phyloP scores from a whole-genome alignment of 176 grass and related monocot species.

The Triticum urartu region DNA sequence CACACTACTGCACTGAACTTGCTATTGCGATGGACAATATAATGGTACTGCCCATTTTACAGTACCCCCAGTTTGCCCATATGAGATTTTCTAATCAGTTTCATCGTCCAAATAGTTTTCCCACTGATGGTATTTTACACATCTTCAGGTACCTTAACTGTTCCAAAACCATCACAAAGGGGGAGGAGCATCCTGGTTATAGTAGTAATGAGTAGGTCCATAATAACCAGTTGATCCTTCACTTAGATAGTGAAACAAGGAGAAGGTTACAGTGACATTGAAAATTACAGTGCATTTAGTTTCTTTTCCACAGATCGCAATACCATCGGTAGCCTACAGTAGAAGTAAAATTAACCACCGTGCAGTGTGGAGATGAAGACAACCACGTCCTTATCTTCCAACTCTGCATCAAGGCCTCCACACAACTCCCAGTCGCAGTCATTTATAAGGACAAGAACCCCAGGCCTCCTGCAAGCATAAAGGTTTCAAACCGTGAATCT shows the following conservation, averaged over 20 bases:
- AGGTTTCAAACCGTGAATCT: neutral
- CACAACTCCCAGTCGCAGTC: slow-evolving; percentile 81
- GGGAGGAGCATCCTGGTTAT: neutral
- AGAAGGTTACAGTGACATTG: neutral
- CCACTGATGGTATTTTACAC: neutral
- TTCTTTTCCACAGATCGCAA: neutral
- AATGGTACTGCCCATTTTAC: neutral
- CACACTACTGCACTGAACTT: neutral
- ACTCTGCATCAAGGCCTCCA: slow-evolving; percentile 62
- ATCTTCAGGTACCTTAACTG: neutral
- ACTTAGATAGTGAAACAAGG: neutral
- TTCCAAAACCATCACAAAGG: neutral
- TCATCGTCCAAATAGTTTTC: slow-evolving; percentile 1
- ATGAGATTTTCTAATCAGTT: neutral
- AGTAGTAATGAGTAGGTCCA: neutral
- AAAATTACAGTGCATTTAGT: neutral
- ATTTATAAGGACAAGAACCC: slow-evolving; percentile 53
- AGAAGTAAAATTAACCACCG: slow-evolving; percentile 58
- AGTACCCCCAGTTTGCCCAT: neutral
- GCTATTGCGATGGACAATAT: neutral
- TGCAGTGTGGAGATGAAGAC: slow-evolving; percentile 93
- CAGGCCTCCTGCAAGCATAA: slow-evolving; percentile 63
- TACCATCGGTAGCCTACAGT: neutral
- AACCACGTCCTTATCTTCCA: slow-evolving; percentile 89
- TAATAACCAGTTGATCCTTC: neutral